These are phyloP conservation scores for Boletus vinaceobasis DNA, from an alignment of 768 basidiomycete genomes.

Conservation along the genomic window DNA sequence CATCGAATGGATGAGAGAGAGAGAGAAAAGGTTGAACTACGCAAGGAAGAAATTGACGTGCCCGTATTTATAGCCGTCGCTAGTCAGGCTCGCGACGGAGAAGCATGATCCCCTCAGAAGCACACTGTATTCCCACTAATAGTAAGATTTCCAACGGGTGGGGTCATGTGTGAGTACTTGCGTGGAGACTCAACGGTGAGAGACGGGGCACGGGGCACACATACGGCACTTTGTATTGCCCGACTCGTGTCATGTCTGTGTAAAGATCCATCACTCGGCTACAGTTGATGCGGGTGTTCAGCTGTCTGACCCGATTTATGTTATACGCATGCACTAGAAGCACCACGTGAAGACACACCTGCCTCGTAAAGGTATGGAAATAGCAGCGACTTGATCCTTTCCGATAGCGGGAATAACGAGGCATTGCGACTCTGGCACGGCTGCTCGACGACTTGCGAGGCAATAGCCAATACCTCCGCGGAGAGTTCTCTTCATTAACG, in stretches of 20 bases:
- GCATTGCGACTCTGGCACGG: neutral
- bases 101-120: conserved; percentile 2
- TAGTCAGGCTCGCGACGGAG: neutral
- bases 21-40: conserved; percentile 44
- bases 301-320: neutral
- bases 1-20: conserved; percentile 16
- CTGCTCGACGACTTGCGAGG: neutral
- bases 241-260: too few relatives aligned
- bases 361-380: neutral
- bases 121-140: conserved; percentile 7
- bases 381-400: neutral
- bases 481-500: neutral
- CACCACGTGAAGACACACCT: neutral
- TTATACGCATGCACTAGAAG: neutral
- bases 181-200: neutral
- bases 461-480: neutral
- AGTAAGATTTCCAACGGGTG: neutral
- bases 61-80: conserved; percentile 18
- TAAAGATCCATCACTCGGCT: too few relatives aligned
- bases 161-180: neutral
- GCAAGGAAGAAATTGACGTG: neutral
- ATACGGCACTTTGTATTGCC: conserved; percentile 3
- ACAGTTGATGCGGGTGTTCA: too few relatives aligned
- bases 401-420: neutral
- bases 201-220: neutral